Evolutionary conservation across 495 filamentous ascomycete species (phyloP).

Genomic region (Diplogelasinospora grovesii): DNA sequence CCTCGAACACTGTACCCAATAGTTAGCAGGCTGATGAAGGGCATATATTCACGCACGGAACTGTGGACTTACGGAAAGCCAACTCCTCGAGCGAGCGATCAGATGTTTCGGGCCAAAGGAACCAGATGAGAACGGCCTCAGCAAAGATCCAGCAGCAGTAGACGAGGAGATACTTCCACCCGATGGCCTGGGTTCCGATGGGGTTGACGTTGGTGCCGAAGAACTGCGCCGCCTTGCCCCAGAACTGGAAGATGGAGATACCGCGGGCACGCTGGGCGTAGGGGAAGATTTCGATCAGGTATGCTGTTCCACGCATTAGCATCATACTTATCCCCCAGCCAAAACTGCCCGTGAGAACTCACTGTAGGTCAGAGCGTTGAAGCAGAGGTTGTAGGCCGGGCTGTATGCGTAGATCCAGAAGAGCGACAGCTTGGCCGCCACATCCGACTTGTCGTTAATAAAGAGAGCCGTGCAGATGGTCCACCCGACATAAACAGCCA

Average conservation of each 20-base stretch:
- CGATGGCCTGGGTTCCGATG: constrained; percentile 51
- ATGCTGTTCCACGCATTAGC: constrained; percentile 33
- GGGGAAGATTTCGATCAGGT: constrained; percentile 59
- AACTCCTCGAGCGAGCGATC: constrained; percentile 58
- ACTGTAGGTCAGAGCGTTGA: constrained; percentile 65
- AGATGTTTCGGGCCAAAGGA: constrained; percentile 59
- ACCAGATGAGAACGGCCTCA: constrained; percentile 52
- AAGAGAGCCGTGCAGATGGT: constrained; percentile 49
- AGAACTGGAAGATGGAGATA: constrained; percentile 60
- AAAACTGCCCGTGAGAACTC: constrained; percentile 12
- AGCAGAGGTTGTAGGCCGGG: constrained; percentile 57
- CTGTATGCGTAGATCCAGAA: constrained; percentile 62
- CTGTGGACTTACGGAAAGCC: constrained; percentile 48
- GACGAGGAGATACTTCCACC: constrained; percentile 52
- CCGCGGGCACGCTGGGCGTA: constrained; percentile 55
- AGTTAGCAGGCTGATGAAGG: not conserved
- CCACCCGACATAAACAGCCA: constrained; percentile 54
- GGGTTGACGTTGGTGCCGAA: constrained; percentile 58
- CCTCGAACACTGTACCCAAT: constrained; percentile 16
- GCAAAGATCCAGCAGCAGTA: constrained; percentile 52
- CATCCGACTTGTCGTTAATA: constrained; percentile 25
- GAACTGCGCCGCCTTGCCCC: constrained; percentile 41
- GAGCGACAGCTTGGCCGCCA: constrained; percentile 38
- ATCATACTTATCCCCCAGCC: not conserved
- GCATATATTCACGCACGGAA: not conserved